Conservation (phyloP, 192 early-diverging fungal genomes). For the Borealophlyctis nickersoniae region DNA sequence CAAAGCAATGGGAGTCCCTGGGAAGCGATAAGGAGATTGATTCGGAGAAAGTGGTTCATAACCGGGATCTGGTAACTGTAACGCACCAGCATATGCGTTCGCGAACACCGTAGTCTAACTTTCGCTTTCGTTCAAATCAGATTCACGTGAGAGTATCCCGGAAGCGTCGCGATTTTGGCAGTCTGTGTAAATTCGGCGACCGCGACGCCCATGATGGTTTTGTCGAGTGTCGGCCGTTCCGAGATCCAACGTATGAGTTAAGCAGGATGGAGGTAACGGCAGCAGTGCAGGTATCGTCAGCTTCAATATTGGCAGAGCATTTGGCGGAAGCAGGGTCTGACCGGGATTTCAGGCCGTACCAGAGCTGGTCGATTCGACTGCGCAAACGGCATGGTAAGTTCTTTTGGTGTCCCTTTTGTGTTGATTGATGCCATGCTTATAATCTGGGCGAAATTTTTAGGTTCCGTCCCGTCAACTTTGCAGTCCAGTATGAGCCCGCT, state of each 20-base stretch:
- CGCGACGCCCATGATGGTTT: constrained; percentile 48
- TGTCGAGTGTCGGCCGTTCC: constrained; percentile 48
- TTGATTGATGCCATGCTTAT: constrained; percentile 7
- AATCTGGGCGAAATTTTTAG: too few species aligned
- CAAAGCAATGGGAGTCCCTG: constrained; percentile 46
- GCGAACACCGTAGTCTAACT: background rate
- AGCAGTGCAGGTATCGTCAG: constrained; percentile 37
- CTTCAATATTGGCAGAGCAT: too few species aligned
- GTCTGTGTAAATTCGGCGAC: constrained; percentile 50
- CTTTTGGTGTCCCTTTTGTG: constrained; percentile 1
- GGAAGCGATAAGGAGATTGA: constrained; percentile 66
- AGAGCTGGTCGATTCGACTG: constrained; percentile 26
- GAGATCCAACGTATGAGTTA: constrained; percentile 52
- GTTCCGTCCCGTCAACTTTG: constrained; percentile 48
- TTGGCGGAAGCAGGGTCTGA: too few species aligned
- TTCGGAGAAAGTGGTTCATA: constrained; percentile 42
- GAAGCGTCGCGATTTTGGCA: constrained; percentile 43
- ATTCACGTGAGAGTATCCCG: constrained; percentile 44
- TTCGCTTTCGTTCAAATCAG: constrained; percentile 8
- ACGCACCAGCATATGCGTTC: background rate
- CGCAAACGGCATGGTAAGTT: constrained; percentile 50
- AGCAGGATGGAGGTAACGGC: constrained; percentile 42
- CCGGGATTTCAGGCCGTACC: constrained; percentile 52
- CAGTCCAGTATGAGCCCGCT: constrained; percentile 48
- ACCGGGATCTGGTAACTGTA: constrained; percentile 37